Conservation (phyloP, 176 grass and related monocot species). For the Cocos nucifera region DNA sequence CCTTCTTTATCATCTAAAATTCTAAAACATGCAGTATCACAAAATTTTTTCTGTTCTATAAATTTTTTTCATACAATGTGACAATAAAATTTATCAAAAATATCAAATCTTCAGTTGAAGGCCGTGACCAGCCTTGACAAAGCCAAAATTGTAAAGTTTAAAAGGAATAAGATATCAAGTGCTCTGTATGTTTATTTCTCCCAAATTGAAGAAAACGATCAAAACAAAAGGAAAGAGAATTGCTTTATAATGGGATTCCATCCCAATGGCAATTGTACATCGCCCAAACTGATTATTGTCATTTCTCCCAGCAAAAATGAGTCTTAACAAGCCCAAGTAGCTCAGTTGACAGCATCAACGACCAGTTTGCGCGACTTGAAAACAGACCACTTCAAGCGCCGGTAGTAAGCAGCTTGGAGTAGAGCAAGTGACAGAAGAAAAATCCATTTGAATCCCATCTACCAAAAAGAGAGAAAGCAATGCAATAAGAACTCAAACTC, state of each 20-base stretch:
- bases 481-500: slow-evolving; percentile 1
- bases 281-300: slow-evolving; percentile 39
- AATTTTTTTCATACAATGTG: too few relatives aligned
- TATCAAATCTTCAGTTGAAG: too few relatives aligned
- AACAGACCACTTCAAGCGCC: slow-evolving; percentile 90
- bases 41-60: too few relatives aligned
- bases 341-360: slow-evolving; percentile 84
- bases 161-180: too few relatives aligned
- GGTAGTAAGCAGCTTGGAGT: slow-evolving; percentile 96
- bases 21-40: too few relatives aligned
- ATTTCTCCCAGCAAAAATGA: slow-evolving; percentile 22
- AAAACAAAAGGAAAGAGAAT: slow-evolving; percentile 27
- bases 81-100: too few relatives aligned
- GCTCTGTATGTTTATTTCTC: too few relatives aligned
- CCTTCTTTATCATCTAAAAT: too few relatives aligned
- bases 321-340: slow-evolving; percentile 20
- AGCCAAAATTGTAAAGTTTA: too few relatives aligned
- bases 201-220: not conserved
- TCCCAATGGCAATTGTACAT: slow-evolving; percentile 47
- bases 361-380: slow-evolving; percentile 89
- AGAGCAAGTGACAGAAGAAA: slow-evolving; percentile 90
- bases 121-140: too few relatives aligned
- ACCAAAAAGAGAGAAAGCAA: slow-evolving; percentile 1
- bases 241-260: slow-evolving; percentile 31
- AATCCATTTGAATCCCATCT: slow-evolving; percentile 99